Conservation (phyloP, 2,329 filamentous ascomycete genomes). For the Arthrobotrys megalospora region DNA sequence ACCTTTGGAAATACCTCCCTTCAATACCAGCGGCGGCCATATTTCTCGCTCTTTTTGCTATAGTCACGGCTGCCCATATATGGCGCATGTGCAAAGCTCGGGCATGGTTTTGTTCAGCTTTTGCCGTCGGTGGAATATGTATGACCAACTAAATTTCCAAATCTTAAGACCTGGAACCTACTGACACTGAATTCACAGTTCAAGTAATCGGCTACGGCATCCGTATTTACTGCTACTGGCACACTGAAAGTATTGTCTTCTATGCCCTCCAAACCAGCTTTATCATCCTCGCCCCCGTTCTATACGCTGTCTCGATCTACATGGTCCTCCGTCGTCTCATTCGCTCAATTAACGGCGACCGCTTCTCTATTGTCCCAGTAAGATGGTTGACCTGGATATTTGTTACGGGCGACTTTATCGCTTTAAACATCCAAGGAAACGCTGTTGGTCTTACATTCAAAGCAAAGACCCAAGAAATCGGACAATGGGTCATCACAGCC, state of each 20-base stretch:
- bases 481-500: constrained; percentile 71
- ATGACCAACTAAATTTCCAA: constrained; percentile 64
- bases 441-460: constrained; percentile 67
- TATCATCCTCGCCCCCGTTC: constrained; percentile 70
- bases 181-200: constrained; percentile 66
- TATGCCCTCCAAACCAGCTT: constrained; percentile 69
- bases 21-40: constrained; percentile 26
- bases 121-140: constrained; percentile 70
- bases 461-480: constrained; percentile 65
- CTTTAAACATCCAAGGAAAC: constrained; percentile 71
- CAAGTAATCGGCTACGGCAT: constrained; percentile 69
- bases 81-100: constrained; percentile 64
- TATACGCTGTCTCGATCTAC: constrained; percentile 72
- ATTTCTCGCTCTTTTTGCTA: constrained; percentile 21
- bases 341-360: constrained; percentile 65
- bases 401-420: constrained; percentile 72
- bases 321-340: constrained; percentile 69
- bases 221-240: constrained; percentile 64
- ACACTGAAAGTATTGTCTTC: constrained; percentile 65
- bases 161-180: neutral
- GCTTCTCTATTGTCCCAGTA: constrained; percentile 68
- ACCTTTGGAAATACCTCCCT: constrained; percentile 51
- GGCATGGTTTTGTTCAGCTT: constrained; percentile 71
- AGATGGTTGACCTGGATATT: constrained; percentile 73
- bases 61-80: neutral